phyloP scores from a whole-genome alignment of 768 basidiomycete species.

The Russula olivacea region DNA sequence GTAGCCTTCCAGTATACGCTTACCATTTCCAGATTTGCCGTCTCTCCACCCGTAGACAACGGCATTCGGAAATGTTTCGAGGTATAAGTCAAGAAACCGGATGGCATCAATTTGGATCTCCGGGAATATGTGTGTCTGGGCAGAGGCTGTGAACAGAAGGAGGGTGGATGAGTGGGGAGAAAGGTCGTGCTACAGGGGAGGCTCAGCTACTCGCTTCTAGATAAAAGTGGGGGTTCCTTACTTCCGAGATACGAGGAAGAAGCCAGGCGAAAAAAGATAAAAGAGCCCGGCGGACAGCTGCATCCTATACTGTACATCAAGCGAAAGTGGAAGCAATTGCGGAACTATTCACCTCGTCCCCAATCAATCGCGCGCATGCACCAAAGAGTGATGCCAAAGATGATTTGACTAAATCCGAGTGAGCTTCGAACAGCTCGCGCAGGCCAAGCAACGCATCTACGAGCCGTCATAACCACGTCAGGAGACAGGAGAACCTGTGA shows the following conservation, averaged over 20 bases:
- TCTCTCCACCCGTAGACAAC: conserved; percentile 67
- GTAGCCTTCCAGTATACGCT: conserved; percentile 70
- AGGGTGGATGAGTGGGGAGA: conserved; percentile 69
- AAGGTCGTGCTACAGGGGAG: conserved; percentile 50
- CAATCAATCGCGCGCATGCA: conserved; percentile 62
- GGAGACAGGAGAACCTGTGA: conserved; percentile 5
- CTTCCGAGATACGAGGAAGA: conserved; percentile 54
- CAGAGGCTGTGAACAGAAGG: conserved; percentile 82
- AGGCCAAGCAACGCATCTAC: conserved; percentile 70
- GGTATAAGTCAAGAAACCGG: conserved; percentile 67
- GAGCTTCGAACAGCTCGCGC: conserved; percentile 60
- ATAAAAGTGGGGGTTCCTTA: conserved; percentile 30
- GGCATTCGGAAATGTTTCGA: conserved; percentile 60
- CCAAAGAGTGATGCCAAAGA: conserved; percentile 52
- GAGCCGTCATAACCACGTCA: background rate
- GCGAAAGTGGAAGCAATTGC: background rate
- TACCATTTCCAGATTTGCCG: conserved; percentile 46
- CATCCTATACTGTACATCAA: conserved; percentile 48
- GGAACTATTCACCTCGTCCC: conserved; percentile 61
- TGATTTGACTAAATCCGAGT: conserved; percentile 49
- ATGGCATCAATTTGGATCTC: conserved; percentile 90
- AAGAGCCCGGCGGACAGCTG: conserved; percentile 67
- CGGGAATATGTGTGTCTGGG: conserved; percentile 92
- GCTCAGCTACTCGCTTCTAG: background rate
- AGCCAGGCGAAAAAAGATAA: conserved; percentile 69